Conservation (phyloP, 2,329 filamentous ascomycete species). For the Cytospora piceae region DNA sequence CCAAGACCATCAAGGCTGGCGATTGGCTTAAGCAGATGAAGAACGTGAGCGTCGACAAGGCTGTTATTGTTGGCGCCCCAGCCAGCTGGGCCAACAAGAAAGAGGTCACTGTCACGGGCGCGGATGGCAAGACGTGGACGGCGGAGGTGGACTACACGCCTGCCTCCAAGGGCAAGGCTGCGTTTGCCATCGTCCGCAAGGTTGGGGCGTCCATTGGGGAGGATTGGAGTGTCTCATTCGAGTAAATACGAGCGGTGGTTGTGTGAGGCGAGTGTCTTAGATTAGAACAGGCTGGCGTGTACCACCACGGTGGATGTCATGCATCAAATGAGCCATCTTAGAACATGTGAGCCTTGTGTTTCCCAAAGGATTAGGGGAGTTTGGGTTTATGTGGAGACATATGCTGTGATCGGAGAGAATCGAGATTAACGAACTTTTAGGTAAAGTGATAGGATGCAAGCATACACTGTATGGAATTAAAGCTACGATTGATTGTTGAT, state of each 20-base stretch:
- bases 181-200: slow-evolving; percentile 57
- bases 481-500: neutral
- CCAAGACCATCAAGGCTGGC: slow-evolving; percentile 65
- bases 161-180: slow-evolving; percentile 50
- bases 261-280: neutral
- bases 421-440: neutral
- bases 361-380: neutral
- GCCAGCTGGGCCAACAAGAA: slow-evolving; percentile 68
- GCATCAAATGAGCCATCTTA: slow-evolving; percentile 2
- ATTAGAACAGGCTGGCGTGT: neutral
- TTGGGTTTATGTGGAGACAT: neutral
- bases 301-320: slow-evolving; percentile 6
- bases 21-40: slow-evolving; percentile 80
- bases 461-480: neutral
- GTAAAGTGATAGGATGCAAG: neutral
- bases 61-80: slow-evolving; percentile 82
- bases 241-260: slow-evolving; percentile 32
- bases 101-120: slow-evolving; percentile 59
- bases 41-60: slow-evolving; percentile 77
- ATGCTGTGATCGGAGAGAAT: neutral
- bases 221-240: slow-evolving; percentile 54
- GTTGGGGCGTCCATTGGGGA: slow-evolving; percentile 56
- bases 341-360: slow-evolving; percentile 7
- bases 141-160: slow-evolving; percentile 64
- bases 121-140: slow-evolving; percentile 54